Conservation (phyloP, 2,329 filamentous ascomycete genomes). For the Colletotrichum cordylinicola region DNA sequence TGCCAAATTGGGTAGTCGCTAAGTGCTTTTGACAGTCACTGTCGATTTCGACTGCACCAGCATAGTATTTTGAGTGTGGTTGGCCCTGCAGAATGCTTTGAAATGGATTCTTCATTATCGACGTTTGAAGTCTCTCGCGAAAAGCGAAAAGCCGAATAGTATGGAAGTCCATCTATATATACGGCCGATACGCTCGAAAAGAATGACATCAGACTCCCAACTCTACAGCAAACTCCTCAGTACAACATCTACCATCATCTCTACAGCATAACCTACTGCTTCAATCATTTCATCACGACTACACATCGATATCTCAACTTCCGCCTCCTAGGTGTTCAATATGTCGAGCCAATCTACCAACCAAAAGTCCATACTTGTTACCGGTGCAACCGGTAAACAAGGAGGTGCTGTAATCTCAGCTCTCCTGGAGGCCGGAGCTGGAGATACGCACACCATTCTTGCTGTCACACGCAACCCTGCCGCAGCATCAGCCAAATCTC, state of each 20-base stretch:
- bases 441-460: constrained; percentile 32
- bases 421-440: constrained; percentile 33
- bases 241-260: neutral
- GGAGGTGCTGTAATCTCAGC: constrained; percentile 48
- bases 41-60: too few species aligned
- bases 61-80: neutral
- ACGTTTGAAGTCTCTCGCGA: neutral
- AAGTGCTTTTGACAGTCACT: neutral
- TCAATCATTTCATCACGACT: neutral
- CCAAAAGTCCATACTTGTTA: constrained; percentile 40
- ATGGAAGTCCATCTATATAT: neutral
- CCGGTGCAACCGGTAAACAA: constrained; percentile 54
- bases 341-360: neutral
- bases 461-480: constrained; percentile 63
- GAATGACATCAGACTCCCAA: neutral
- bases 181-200: neutral
- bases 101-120: neutral
- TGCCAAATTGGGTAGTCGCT: neutral
- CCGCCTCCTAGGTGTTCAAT: neutral
- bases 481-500: constrained; percentile 54
- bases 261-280: neutral
- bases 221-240: neutral
- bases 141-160: neutral
- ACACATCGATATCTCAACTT: neutral
- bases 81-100: neutral